phyloP scores from a whole-genome alignment of 345 rosid genomes.

The Mallotus nudiflorus region DNA sequence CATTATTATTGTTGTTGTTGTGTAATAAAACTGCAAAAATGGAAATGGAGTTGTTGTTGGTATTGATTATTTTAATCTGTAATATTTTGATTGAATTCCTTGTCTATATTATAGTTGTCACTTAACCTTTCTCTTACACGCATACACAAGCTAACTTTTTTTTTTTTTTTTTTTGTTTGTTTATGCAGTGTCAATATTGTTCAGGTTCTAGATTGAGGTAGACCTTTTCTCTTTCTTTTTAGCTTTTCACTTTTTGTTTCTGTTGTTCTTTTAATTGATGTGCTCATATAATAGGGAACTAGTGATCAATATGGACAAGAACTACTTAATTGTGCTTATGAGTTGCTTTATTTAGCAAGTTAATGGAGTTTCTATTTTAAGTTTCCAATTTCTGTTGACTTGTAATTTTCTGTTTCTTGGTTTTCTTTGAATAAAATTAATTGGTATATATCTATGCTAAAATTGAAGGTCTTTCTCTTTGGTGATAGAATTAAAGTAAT shows the following conservation, averaged over 20 bases:
- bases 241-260: neutral
- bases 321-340: neutral
- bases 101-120: neutral
- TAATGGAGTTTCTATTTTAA: constrained; percentile 4
- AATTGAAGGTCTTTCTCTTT: neutral
- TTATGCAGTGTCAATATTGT: constrained; percentile 3
- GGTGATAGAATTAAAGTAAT: constrained; percentile 16
- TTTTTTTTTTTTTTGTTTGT: too few species aligned
- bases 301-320: neutral
- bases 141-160: neutral
- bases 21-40: neutral
- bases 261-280: neutral
- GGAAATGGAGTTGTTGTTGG: neutral
- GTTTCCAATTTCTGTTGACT: neutral
- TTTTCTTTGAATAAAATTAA: neutral
- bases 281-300: neutral
- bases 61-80: neutral
- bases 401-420: constrained; percentile 1
- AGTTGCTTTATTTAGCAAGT: neutral
- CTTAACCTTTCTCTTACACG: neutral
- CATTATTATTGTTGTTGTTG: too few species aligned
- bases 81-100: neutral
- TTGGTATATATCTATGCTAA: neutral
- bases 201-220: neutral
- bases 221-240: neutral